phyloP scores from a whole-genome alignment of 2,329 filamentous ascomycete genomes.

The Ascochyta koolunga region DNA sequence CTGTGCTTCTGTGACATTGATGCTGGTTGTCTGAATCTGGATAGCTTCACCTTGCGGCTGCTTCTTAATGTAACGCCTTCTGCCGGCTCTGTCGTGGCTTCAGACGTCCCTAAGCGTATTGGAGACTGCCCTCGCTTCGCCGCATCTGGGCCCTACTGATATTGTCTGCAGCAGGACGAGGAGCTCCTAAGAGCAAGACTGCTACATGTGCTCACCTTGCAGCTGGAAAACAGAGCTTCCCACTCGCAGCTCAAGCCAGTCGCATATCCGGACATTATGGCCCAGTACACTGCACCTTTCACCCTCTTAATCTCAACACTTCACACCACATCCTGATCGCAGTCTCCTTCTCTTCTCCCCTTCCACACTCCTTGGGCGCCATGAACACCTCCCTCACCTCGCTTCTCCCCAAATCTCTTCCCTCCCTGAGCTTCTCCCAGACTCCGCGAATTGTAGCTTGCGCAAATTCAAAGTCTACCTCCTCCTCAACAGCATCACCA shows the following conservation, averaged over 20 bases:
- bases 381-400: conserved; percentile 40
- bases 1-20: neutral
- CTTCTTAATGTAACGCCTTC: neutral
- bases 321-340: conserved; percentile 44
- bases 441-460: conserved; percentile 32
- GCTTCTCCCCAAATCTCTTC: conserved; percentile 30
- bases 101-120: too few species aligned
- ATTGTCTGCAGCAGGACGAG: neutral
- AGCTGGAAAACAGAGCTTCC: neutral
- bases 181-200: neutral
- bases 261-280: neutral
- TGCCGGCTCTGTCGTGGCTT: too few species aligned
- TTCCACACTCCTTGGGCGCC: conserved; percentile 8
- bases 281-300: conserved; percentile 1
- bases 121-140: neutral
- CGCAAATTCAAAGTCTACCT: conserved; percentile 29
- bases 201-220: neutral
- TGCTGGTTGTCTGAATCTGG: neutral
- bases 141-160: neutral
- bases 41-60: neutral
- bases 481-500: neutral
- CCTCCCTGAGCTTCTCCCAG: conserved; percentile 33
- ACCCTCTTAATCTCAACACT: conserved; percentile 34
- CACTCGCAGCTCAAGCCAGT: neutral
- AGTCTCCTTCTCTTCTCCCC: conserved; percentile 24